Conservation (phyloP, 495 filamentous ascomycete species). For the Choiromyces venosus region DNA sequence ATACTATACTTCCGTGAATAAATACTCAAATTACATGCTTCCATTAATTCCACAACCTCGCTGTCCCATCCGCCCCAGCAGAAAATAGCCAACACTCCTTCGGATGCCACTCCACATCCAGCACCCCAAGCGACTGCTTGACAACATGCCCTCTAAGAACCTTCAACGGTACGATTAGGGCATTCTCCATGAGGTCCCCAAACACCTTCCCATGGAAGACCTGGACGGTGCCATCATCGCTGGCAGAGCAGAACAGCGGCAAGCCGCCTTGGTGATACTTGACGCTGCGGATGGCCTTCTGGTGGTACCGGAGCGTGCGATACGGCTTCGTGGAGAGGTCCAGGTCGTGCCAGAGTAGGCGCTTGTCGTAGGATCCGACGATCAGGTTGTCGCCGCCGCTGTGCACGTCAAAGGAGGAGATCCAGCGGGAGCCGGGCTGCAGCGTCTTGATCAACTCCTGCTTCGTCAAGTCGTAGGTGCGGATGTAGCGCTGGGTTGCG, state of each 20-base stretch:
- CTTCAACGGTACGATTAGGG: constrained; percentile 92
- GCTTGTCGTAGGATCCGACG: constrained; percentile 86
- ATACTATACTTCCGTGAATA: background rate
- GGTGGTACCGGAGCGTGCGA: constrained; percentile 91
- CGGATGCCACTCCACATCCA: constrained; percentile 94
- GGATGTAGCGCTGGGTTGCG: constrained; percentile 84
- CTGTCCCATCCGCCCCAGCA: constrained; percentile 89
- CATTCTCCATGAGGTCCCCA: constrained; percentile 88
- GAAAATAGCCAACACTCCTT: constrained; percentile 86
- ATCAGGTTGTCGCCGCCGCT: constrained; percentile 89
- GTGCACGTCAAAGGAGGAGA: constrained; percentile 87
- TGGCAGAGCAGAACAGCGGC: constrained; percentile 86
- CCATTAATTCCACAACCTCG: constrained; percentile 61
- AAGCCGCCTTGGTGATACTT: constrained; percentile 75
- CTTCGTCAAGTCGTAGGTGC: constrained; percentile 82
- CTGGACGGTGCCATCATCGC: constrained; percentile 88
- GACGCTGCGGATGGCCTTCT: constrained; percentile 81
- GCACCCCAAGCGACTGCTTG: constrained; percentile 70
- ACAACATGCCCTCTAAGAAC: constrained; percentile 85
- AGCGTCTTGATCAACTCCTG: constrained; percentile 86
- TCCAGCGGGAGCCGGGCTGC: constrained; percentile 90
- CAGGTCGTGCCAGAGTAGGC: constrained; percentile 93
- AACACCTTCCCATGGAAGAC: constrained; percentile 96
- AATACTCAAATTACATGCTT: background rate
- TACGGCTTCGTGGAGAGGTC: constrained; percentile 85